Evolutionary conservation across 441 rosid genomes (phyloP).

Genomic region (Isatis lusitanica): DNA sequence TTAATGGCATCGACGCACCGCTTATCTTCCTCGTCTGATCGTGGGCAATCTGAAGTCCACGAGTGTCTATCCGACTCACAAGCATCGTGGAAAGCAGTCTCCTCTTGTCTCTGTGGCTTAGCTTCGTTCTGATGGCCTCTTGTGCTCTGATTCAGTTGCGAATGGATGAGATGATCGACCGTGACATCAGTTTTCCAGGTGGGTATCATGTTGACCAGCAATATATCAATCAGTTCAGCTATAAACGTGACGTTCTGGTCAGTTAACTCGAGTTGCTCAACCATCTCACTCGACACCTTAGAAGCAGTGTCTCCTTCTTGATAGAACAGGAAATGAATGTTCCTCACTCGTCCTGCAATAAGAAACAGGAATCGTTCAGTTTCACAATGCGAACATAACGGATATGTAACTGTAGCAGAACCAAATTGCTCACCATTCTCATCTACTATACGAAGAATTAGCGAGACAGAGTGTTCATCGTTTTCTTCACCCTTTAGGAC

Average conservation of each 20-base stretch:
- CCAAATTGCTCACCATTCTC: constrained; percentile 44
- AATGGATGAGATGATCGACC: constrained; percentile 44
- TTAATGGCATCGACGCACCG: constrained; percentile 18
- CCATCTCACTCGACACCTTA: constrained; percentile 71
- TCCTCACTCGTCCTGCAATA: constrained; percentile 58
- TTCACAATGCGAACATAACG: background rate
- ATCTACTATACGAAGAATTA: constrained; percentile 64
- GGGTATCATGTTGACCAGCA: constrained; percentile 53
- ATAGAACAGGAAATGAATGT: constrained; percentile 64
- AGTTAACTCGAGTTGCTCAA: constrained; percentile 64
- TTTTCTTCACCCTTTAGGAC: constrained; percentile 62
- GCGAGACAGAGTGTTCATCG: constrained; percentile 61
- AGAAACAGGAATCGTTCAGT: background rate
- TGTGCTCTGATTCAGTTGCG: constrained; percentile 30
- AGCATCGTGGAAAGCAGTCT: constrained; percentile 27
- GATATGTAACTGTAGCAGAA: background rate
- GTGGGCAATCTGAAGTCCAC: constrained; percentile 25
- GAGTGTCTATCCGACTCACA: constrained; percentile 33
- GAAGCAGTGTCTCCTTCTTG: constrained; percentile 65
- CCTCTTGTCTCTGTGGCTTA: constrained; percentile 29
- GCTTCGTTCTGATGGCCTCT: constrained; percentile 31
- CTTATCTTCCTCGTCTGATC: constrained; percentile 32
- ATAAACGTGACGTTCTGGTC: constrained; percentile 59
- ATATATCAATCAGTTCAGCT: constrained; percentile 61
- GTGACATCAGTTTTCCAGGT: constrained; percentile 62